Evolutionary conservation across 305 asterid genomes (phyloP).

Genomic region (Fraxinus platypoda): DNA sequence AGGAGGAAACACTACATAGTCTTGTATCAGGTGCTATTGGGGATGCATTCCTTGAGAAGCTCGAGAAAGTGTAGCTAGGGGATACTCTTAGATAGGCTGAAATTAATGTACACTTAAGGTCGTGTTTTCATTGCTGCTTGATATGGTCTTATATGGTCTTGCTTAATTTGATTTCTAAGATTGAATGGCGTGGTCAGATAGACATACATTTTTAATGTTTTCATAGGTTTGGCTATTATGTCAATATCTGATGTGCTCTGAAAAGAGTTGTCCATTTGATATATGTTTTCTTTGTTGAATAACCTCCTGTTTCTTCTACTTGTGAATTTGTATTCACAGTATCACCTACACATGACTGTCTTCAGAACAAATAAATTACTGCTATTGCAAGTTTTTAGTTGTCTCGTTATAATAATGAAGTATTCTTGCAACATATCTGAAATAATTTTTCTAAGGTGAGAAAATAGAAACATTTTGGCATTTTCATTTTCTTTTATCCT

Average conservation of each 20-base stretch:
- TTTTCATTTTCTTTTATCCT: not conserved
- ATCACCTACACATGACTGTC: not conserved
- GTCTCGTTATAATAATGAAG: not conserved
- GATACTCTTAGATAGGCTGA: not conserved
- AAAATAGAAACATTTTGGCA: not conserved
- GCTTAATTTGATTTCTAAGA: not conserved
- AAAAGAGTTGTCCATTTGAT: not conserved
- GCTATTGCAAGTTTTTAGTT: not conserved
- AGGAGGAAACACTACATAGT: not conserved
- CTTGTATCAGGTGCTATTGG: not conserved
- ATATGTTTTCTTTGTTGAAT: not conserved
- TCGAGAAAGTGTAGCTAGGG: not conserved
- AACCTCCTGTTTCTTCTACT: not conserved
- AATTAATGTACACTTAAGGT: not conserved
- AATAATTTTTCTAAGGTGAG: not conserved
- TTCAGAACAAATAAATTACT: not conserved
- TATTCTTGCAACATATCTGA: no score
- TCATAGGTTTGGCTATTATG: not conserved
- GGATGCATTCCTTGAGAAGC: not conserved
- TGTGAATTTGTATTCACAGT: not conserved
- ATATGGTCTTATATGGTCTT: not conserved
- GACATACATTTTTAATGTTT: not conserved
- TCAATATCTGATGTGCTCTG: not conserved
- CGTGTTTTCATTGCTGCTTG: not conserved
- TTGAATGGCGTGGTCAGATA: not conserved